phyloP scores from a whole-genome alignment of 768 basidiomycete species.

The Rhodotorula taiwanensis region DNA sequence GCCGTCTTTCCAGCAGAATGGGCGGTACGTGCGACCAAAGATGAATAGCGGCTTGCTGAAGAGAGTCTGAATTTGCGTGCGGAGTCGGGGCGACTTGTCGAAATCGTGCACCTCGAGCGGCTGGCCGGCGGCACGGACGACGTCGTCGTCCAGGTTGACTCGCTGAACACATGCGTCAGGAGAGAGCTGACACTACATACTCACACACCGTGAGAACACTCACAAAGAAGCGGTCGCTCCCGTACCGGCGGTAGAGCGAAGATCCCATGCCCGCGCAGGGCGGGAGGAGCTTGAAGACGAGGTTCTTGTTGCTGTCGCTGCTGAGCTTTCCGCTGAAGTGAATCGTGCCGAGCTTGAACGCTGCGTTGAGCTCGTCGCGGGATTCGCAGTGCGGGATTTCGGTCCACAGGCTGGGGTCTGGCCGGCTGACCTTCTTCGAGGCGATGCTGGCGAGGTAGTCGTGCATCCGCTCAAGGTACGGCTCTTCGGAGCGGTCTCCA shows the following conservation, averaged over 20 bases:
- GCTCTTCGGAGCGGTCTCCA: neutral
- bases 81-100: neutral
- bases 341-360: constrained; percentile 7
- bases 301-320: neutral
- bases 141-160: constrained; percentile 17
- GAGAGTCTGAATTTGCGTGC: constrained; percentile 2
- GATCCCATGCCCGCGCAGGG: constrained; percentile 14
- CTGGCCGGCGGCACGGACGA: neutral
- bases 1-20: constrained; percentile 31
- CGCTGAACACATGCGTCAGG: constrained; percentile 5
- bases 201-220: neutral
- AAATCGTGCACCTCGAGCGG: neutral
- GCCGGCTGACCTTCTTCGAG: neutral
- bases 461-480: neutral
- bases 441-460: constrained; percentile 2
- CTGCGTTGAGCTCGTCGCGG: constrained; percentile 15
- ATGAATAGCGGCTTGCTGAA: constrained; percentile 7
- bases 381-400: constrained; percentile 18
- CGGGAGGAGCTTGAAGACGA: constrained; percentile 9
- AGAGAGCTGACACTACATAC: no score
- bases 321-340: constrained; percentile 15
- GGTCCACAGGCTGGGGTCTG: constrained; percentile 10
- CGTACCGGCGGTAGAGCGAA: constrained; percentile 9
- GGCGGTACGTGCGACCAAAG: constrained; percentile 13
- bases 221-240: constrained; percentile 25